Conservation (phyloP, 257 asterid species). For the Phtheirospermum japonicum region DNA sequence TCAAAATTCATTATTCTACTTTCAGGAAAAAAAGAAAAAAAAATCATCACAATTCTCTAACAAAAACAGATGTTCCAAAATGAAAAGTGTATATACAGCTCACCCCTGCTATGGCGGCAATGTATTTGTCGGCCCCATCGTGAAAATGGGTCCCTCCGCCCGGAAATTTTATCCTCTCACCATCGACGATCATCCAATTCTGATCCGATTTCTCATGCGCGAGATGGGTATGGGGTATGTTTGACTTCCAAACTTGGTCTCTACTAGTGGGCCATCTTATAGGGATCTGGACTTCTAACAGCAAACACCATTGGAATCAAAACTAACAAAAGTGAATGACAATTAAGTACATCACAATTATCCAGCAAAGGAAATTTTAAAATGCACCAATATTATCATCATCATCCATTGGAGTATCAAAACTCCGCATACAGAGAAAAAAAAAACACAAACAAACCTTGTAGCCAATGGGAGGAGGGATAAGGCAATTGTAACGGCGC, state of each 20-base stretch:
- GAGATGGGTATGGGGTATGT: slow-evolving; percentile 93
- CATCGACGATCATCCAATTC: slow-evolving; percentile 93
- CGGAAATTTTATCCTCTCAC: slow-evolving; percentile 85
- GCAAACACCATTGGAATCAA: slow-evolving; percentile 52
- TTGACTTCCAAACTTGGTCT: slow-evolving; percentile 93
- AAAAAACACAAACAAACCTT: slow-evolving; percentile 58
- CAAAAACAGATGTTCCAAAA: not conserved
- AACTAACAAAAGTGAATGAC: slow-evolving; percentile 34
- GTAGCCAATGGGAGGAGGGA: slow-evolving; percentile 89
- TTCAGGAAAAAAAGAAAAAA: too few species aligned
- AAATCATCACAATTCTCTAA: too few species aligned
- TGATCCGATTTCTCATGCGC: slow-evolving; percentile 89
- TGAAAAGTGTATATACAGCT: too few species aligned
- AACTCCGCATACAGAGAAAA: too few species aligned
- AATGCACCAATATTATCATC: not conserved
- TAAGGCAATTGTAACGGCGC: slow-evolving; percentile 82
- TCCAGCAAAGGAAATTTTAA: too few species aligned
- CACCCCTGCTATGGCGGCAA: slow-evolving; percentile 86
- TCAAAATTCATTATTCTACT: too few species aligned
- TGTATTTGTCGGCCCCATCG: slow-evolving; percentile 83
- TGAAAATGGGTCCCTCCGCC: slow-evolving; percentile 99
- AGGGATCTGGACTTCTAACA: slow-evolving; percentile 89
- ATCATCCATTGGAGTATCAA: too few species aligned
- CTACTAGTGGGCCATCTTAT: slow-evolving; percentile 91
- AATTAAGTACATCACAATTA: slow-evolving; percentile 16